phyloP scores from a whole-genome alignment of 257 asterid genomes.

The Leonotis leonurus region DNA sequence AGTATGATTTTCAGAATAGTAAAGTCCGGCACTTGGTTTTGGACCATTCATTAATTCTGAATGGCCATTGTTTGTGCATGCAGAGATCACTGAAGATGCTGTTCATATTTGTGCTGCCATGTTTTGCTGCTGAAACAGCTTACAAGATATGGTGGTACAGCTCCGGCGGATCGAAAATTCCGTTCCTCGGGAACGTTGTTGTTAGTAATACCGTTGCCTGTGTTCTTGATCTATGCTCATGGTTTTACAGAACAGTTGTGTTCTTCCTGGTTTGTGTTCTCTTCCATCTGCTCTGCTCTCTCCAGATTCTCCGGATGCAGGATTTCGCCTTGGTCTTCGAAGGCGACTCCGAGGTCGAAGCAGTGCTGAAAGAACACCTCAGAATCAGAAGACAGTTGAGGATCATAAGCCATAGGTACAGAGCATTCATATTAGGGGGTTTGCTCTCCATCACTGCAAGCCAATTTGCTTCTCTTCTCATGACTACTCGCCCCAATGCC shows the following conservation, averaged over 20 bases:
- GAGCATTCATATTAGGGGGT: conserved; percentile 62
- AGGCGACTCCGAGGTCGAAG: conserved; percentile 59
- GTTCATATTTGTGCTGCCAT: conserved; percentile 76
- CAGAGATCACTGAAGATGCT: conserved; percentile 78
- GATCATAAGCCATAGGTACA: conserved; percentile 84
- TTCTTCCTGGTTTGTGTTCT: conserved; percentile 84
- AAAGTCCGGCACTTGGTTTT: too few relatives aligned
- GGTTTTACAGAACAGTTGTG: conserved; percentile 84
- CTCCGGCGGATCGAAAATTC: conserved; percentile 76
- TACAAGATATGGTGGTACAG: conserved; percentile 92
- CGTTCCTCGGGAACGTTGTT: conserved; percentile 68
- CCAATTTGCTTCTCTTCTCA: conserved; percentile 79
- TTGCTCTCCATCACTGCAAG: conserved; percentile 69
- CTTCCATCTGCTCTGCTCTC: conserved; percentile 81
- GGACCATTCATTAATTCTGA: too few relatives aligned
- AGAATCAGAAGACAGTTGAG: conserved; percentile 76
- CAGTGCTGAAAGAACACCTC: conserved; percentile 72
- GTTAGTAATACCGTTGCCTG: conserved; percentile 82
- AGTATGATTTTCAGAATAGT: too few relatives aligned
- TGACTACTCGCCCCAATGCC: conserved; percentile 61
- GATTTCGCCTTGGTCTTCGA: conserved; percentile 79
- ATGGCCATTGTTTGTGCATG: background rate
- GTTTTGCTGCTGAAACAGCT: conserved; percentile 68
- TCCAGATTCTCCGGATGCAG: conserved; percentile 81
- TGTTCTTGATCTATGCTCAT: conserved; percentile 72